Evolutionary conservation across 2,329 filamentous ascomycete species (phyloP).

Genomic region (Pochonia chlamydosporia): DNA sequence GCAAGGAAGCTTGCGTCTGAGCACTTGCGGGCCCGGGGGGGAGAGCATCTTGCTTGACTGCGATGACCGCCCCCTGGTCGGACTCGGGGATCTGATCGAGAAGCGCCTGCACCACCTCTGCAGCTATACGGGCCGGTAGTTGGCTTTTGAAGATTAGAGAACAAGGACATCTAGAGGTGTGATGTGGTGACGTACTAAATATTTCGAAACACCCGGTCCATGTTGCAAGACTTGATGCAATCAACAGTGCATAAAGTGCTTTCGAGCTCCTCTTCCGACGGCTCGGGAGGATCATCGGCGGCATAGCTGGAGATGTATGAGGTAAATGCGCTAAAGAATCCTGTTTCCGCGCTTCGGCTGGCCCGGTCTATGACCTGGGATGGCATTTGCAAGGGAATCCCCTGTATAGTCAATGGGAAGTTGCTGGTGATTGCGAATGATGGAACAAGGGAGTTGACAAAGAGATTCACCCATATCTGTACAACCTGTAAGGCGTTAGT

Average conservation of each 20-base stretch:
- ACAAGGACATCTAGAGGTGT: background rate
- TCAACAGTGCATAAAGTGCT: slow-evolving; percentile 93
- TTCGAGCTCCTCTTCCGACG: slow-evolving; percentile 93
- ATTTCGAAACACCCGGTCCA: slow-evolving; percentile 77
- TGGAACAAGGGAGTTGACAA: slow-evolving; percentile 88
- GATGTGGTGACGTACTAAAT: slow-evolving; percentile 56
- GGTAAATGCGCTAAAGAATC: slow-evolving; percentile 89
- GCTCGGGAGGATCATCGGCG: slow-evolving; percentile 94
- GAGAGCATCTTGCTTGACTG: slow-evolving; percentile 80
- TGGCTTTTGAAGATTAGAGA: slow-evolving; percentile 22
- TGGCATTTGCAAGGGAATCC: slow-evolving; percentile 85
- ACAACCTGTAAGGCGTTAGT: slow-evolving; percentile 55
- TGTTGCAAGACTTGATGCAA: slow-evolving; percentile 84
- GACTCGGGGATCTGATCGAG: slow-evolving; percentile 85
- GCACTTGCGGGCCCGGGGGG: slow-evolving; percentile 55
- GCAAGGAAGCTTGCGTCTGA: slow-evolving; percentile 19
- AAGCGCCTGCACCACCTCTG: slow-evolving; percentile 57
- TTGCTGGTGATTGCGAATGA: slow-evolving; percentile 64
- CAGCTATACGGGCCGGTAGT: slow-evolving; percentile 26
- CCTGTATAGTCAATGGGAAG: slow-evolving; percentile 62
- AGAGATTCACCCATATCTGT: slow-evolving; percentile 90
- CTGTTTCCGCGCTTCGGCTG: slow-evolving; percentile 69
- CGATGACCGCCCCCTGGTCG: slow-evolving; percentile 69
- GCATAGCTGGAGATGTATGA: slow-evolving; percentile 99
- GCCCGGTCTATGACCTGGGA: slow-evolving; percentile 90